These are phyloP conservation scores for Kwoniella shandongensis DNA, from an alignment of 768 basidiomycete species.

Conservation along the genomic window DNA sequence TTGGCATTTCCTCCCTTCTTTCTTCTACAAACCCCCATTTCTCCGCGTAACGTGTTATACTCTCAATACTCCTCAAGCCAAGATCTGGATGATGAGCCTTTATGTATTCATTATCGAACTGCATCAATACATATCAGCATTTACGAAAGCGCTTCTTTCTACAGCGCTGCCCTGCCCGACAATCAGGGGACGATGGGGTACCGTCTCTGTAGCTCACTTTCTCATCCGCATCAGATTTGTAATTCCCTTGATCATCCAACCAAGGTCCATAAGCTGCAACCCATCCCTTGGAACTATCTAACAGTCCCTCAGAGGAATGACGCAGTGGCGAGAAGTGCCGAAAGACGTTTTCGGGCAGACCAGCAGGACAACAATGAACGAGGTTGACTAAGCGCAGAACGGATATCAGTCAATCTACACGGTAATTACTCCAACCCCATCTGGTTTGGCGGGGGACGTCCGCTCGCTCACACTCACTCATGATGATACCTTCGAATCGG, in stretches of 20 bases:
- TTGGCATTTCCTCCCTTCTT: constrained; percentile 30
- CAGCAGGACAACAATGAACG: constrained; percentile 31
- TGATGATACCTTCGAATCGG: constrained; percentile 18
- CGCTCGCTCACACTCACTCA: too few relatives aligned
- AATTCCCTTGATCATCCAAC: constrained; percentile 30
- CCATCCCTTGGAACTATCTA: constrained; percentile 23
- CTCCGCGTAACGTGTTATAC: constrained; percentile 23
- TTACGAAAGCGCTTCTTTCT: too few relatives aligned
- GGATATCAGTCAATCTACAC: too few relatives aligned
- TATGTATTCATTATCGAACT: constrained; percentile 38
- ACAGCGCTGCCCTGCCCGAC: too few relatives aligned
- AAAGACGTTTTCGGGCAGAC: constrained; percentile 33
- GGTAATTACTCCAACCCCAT: too few relatives aligned
- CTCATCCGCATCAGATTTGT: constrained; percentile 29
- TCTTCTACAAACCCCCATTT: constrained; percentile 34
- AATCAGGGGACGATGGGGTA: too few relatives aligned
- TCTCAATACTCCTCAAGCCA: constrained; percentile 26
- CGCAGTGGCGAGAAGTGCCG: constrained; percentile 28
- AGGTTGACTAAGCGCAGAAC: constrained; percentile 37
- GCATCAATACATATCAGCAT: too few relatives aligned
- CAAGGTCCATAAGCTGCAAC: constrained; percentile 36
- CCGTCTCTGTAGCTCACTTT: constrained; percentile 18
- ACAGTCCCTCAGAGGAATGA: not conserved
- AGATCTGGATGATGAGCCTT: constrained; percentile 18
- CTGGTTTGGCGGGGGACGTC: too few relatives aligned